Evolutionary conservation across 2,329 filamentous ascomycete genomes (phyloP), one percentile per base, ranked within the genome.

Genomic region (Sporothrix schenckii): DNA sequence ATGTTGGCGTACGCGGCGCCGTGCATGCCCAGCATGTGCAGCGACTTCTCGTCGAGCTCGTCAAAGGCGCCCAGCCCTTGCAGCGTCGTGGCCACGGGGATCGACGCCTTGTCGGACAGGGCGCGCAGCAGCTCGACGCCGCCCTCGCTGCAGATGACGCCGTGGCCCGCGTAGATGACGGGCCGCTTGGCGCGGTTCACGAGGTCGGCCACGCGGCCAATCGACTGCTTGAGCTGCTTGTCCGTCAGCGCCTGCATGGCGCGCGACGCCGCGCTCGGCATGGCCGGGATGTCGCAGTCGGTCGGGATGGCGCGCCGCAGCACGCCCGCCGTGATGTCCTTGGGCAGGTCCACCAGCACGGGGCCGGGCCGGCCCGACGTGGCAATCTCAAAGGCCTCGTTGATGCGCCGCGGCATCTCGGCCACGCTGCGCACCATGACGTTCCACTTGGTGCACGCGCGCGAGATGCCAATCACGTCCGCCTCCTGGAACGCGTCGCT

Each of bases 21-120:
- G 84, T 98, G 94, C 95, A 98, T 98, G 74, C 95, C 95, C 41
- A 98, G 89, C 95, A 99, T 99, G 83, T 98, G 94, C 67, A 98
- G 86, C 58, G 94, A 91, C 87, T 97, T 97, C 75, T 93, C 89
- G 77, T 98, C 93, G 14, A 95, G 87, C 83, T 98, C 95, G 77
- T 98, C 94, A 75, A 91, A 98, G 27, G 89, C 92, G 76, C 95
- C 95, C 10, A 99, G 88, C 76, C 94, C 95, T 77, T 97, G 94
- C 7, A 99, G 89, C 69, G 95, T 97, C 34, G 95, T 98, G 19
- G 94, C 97, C 54, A 99, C 95, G 66, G 95, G 95, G 74, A 98
- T 96, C 72, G 89, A 91, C 47, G 90, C 88, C 86, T 96, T 97
- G 54, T 98, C 93, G 1, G 93, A 84, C n/a, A 98, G 87, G 79